Conservation (phyloP, 1,284 basidiomycete genomes). For the Pseudozyma sp. region DNA sequence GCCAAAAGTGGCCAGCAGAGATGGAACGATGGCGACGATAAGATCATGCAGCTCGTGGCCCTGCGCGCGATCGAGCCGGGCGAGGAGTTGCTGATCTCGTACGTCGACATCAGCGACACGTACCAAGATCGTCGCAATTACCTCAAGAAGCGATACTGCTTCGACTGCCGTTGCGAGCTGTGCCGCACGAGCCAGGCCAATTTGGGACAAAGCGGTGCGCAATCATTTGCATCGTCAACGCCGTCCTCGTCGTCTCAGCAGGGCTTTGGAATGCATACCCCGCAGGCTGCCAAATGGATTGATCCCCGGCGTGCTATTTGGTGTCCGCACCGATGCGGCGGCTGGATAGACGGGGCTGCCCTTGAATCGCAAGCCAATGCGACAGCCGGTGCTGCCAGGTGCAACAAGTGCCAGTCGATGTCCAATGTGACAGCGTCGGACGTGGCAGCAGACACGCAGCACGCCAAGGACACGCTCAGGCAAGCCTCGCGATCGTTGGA, state of each 20-base stretch:
- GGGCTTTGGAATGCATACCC: slow-evolving; percentile 18
- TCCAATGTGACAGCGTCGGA: slow-evolving; percentile 71
- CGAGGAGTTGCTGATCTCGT: slow-evolving; percentile 74
- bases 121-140: slow-evolving; percentile 74
- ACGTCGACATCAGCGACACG: slow-evolving; percentile 83
- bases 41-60: slow-evolving; percentile 73
- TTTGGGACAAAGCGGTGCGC: slow-evolving; percentile 11
- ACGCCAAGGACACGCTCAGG: slow-evolving; percentile 78
- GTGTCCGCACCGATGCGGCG: slow-evolving; percentile 71
- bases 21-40: slow-evolving; percentile 32
- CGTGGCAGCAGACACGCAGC: slow-evolving; percentile 74
- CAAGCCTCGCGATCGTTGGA: slow-evolving; percentile 74
- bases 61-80: slow-evolving; percentile 69
- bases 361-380: slow-evolving; percentile 16
- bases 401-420: slow-evolving; percentile 72
- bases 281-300: slow-evolving; percentile 55
- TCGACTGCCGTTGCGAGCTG: slow-evolving; percentile 77
- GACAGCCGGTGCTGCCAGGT: slow-evolving; percentile 13
- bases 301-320: slow-evolving; percentile 79
- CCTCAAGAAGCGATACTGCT: slow-evolving; percentile 81
- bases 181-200: slow-evolving; percentile 71
- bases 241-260: slow-evolving; percentile 21
- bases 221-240: slow-evolving; percentile 29
- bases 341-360: slow-evolving; percentile 70
- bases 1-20: slow-evolving; percentile 62